Percentiles rank a stretch among this genome's conserved stretches.
Conservation (phyloP, 2,329 filamentous ascomycete genomes). For the Colletotrichum limetticola region DNA sequence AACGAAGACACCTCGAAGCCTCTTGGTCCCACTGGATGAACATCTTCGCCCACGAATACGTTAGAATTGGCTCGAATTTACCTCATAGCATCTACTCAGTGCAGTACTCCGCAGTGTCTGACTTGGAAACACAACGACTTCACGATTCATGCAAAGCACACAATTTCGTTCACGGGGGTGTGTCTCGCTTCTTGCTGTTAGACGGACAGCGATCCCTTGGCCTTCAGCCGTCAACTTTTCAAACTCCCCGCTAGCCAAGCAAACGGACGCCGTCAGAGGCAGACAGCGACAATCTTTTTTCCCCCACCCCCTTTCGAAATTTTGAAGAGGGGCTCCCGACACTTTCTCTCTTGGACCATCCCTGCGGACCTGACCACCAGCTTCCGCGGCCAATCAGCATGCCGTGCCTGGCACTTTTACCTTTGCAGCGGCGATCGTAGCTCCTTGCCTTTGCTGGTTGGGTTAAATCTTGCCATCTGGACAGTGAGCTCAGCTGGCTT, state of each 20-base stretch:
- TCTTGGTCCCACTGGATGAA: too few species aligned
- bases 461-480: neutral
- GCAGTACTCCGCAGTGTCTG: neutral
- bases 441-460: neutral
- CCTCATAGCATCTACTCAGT: neutral
- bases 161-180: neutral
- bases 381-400: constrained; percentile 53
- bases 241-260: constrained; percentile 6
- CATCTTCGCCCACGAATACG: neutral
- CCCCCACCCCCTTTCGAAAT: constrained; percentile 22
- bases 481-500: constrained; percentile 25
- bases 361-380: constrained; percentile 42
- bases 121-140: neutral
- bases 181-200: neutral
- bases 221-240: neutral
- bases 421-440: constrained; percentile 31
- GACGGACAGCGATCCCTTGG: neutral
- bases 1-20: neutral
- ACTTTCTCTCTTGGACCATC: constrained; percentile 35
- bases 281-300: constrained; percentile 35
- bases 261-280: constrained; percentile 25
- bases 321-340: constrained; percentile 34
- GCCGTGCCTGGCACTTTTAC: constrained; percentile 52
- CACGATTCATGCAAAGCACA: neutral
- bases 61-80: neutral